Percentiles rank a stretch among this genome's conserved stretches.
Conservation (phyloP, 208 protist species). For the Borovskyia barvae region DNA sequence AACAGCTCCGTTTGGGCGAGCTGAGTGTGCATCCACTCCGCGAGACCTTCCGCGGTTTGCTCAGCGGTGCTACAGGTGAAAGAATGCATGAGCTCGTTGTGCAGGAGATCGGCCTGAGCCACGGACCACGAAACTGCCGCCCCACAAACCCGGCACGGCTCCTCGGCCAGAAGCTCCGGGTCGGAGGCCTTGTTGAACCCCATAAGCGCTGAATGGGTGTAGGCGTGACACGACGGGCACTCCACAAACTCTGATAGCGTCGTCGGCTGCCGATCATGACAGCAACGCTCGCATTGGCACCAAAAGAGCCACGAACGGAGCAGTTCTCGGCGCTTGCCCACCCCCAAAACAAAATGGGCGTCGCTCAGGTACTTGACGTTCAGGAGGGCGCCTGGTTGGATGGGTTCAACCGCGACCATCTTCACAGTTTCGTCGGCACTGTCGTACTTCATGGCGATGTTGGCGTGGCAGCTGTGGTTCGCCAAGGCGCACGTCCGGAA, state of each 20-base stretch:
- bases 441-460: constrained; percentile 90
- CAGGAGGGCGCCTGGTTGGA: constrained; percentile 68
- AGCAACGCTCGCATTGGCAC: constrained; percentile 73
- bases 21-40: constrained; percentile 39
- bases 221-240: constrained; percentile 44
- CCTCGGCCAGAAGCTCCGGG: constrained; percentile 19
- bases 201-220: constrained; percentile 44
- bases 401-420: constrained; percentile 67
- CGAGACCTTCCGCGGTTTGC: constrained; percentile 17
- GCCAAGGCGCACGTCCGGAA: constrained; percentile 83
- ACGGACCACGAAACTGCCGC: constrained; percentile 26
- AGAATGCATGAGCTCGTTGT: constrained; percentile 21
- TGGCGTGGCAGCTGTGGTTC: constrained; percentile 86
- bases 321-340: constrained; percentile 72
- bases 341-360: constrained; percentile 73
- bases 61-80: constrained; percentile 29
- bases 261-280: constrained; percentile 29
- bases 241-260: constrained; percentile 64
- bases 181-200: constrained; percentile 21
- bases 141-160: constrained; percentile 28
- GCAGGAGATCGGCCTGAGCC: constrained; percentile 14
- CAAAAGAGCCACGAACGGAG: constrained; percentile 87
- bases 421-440: constrained; percentile 52
- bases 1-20: constrained; percentile 25
- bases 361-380: constrained; percentile 90